These are phyloP conservation scores for Claviceps humidiphila DNA, from an alignment of 2,329 filamentous ascomycete species.

Conservation along the genomic window DNA sequence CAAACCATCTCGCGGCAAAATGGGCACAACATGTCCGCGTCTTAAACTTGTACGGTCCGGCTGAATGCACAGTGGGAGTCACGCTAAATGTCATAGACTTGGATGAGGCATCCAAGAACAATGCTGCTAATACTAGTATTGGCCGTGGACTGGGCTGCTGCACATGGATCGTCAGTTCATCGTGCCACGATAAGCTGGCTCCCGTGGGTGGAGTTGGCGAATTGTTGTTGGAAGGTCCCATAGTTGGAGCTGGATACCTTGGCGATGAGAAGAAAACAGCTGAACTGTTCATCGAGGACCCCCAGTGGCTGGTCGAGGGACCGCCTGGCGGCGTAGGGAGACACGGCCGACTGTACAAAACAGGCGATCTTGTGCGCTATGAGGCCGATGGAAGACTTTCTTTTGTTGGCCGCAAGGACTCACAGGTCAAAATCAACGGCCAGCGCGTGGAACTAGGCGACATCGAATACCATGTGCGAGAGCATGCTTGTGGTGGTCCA, in stretches of 20 bases:
- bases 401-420: constrained; percentile 38
- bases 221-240: constrained; percentile 28
- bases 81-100: neutral
- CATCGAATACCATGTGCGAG: constrained; percentile 11
- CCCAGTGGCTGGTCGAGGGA: constrained; percentile 8
- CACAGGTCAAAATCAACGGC: constrained; percentile 46
- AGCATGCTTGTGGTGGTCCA: neutral
- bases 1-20: constrained; percentile 2
- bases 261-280: constrained; percentile 22
- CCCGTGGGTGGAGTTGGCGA: constrained; percentile 18
- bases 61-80: constrained; percentile 8
- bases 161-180: constrained; percentile 14
- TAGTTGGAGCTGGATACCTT: constrained; percentile 36
- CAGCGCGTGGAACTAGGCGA: constrained; percentile 38
- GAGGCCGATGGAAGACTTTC: constrained; percentile 3
- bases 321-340: constrained; percentile 2
- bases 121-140: neutral
- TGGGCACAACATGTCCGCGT: constrained; percentile 7
- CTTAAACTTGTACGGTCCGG: constrained; percentile 13
- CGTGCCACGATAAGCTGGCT: constrained; percentile 8
- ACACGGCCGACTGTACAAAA: constrained; percentile 8
- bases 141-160: constrained; percentile 3
- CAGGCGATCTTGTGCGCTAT: constrained; percentile 13
- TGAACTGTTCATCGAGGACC: constrained; percentile 14
- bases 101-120: neutral